These are phyloP conservation scores for Fusarium sp. DNA, from an alignment of 2,329 filamentous ascomycete species.

Conservation along the genomic window DNA sequence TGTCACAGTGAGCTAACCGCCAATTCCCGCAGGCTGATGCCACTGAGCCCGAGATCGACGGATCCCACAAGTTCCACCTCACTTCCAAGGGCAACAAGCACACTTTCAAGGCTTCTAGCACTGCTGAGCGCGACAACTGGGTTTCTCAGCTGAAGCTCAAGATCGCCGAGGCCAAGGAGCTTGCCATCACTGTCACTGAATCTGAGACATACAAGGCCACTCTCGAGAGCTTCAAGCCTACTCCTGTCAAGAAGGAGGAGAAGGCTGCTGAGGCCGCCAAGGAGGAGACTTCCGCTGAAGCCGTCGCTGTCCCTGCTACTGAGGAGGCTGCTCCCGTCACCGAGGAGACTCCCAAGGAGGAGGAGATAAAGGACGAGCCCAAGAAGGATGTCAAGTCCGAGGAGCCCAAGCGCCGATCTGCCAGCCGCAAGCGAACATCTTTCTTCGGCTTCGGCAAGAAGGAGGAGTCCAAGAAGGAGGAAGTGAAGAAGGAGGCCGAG, in stretches of 20 bases:
- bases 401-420: slow-evolving; percentile 69
- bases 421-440: slow-evolving; percentile 72
- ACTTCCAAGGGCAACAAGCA: slow-evolving; percentile 90
- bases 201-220: slow-evolving; percentile 90
- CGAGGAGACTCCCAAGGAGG: slow-evolving; percentile 50
- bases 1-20: slow-evolving; percentile 15
- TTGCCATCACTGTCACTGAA: slow-evolving; percentile 76
- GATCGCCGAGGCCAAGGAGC: slow-evolving; percentile 84
- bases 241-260: slow-evolving; percentile 55
- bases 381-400: slow-evolving; percentile 62
- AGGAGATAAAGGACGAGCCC: slow-evolving; percentile 49
- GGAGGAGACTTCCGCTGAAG: slow-evolving; percentile 44
- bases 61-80: slow-evolving; percentile 84
- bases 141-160: slow-evolving; percentile 83
- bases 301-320: slow-evolving; percentile 44
- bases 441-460: slow-evolving; percentile 72
- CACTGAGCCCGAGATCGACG: slow-evolving; percentile 78
- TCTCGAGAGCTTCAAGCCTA: slow-evolving; percentile 73
- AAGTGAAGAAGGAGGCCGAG: slow-evolving; percentile 59
- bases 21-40: slow-evolving; percentile 60
- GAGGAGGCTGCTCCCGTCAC: slow-evolving; percentile 35
- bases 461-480: slow-evolving; percentile 55
- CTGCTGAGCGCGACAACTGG: slow-evolving; percentile 91
- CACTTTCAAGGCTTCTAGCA: slow-evolving; percentile 82
- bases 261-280: slow-evolving; percentile 49